phyloP scores from a whole-genome alignment of 176 grass and related monocot species.

The Zoysia pacifica region DNA sequence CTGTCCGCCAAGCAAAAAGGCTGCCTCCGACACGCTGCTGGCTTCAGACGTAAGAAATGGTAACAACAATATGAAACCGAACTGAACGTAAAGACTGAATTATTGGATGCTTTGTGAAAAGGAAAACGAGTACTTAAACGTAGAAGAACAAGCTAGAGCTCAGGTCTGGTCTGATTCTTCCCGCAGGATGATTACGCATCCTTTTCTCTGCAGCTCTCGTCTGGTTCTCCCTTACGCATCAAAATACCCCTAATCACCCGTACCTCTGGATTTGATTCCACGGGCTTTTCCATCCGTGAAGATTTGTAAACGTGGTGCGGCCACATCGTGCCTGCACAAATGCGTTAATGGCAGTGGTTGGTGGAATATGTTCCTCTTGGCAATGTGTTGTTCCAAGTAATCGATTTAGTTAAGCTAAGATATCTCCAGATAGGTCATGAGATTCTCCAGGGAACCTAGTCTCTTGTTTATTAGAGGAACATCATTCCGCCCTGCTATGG shows the following conservation, averaged over 20 bases:
- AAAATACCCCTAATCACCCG: not conserved
- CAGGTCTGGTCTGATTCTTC: too few species aligned
- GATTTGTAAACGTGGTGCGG: slow-evolving; percentile 35
- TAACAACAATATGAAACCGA: slow-evolving; percentile 44
- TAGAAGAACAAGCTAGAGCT: slow-evolving; percentile 44
- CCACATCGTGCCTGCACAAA: not conserved
- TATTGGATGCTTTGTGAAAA: slow-evolving; percentile 42
- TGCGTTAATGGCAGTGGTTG: slow-evolving; percentile 3
- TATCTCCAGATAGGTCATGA: not conserved
- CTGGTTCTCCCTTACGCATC: not conserved
- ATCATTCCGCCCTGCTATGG: not conserved
- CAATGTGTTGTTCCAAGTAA: slow-evolving; percentile 10
- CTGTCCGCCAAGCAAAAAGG: slow-evolving; percentile 30
- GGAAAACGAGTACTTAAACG: slow-evolving; percentile 31
- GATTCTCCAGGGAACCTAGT: not conserved
- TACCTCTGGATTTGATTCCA: slow-evolving; percentile 15
- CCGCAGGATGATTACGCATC: too few species aligned
- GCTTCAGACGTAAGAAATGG: slow-evolving; percentile 53
- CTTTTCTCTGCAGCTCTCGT: too few species aligned
- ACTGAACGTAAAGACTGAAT: slow-evolving; percentile 49
- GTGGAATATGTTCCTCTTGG: slow-evolving; percentile 35
- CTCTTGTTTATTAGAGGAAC: not conserved
- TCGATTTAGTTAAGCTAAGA: slow-evolving; percentile 17
- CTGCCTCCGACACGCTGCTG: slow-evolving; percentile 24
- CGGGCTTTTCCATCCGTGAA: slow-evolving; percentile 30